Conservation (phyloP, 495 filamentous ascomycete genomes). For the Aspergillus cavernicola region DNA sequence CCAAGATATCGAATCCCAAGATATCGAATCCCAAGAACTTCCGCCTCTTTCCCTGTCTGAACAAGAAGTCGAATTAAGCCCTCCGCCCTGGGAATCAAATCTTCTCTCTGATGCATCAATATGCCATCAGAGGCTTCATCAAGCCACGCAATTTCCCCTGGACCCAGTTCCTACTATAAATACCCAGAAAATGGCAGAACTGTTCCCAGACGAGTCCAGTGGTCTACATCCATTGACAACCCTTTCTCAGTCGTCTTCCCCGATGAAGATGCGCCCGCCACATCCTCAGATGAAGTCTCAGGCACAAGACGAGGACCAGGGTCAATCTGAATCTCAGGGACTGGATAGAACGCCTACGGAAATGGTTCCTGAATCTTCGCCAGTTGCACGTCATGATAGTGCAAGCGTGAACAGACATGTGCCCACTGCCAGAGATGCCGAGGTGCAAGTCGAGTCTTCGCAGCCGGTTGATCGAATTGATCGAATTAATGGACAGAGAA, state of each 20-base stretch:
- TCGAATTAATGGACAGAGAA: too few species aligned
- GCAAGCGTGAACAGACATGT: conserved; percentile 9
- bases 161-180: conserved; percentile 41
- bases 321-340: conserved; percentile 15
- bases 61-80: conserved; percentile 17
- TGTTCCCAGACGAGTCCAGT: conserved; percentile 35
- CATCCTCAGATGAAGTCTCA: conserved; percentile 12
- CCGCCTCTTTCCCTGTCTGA: conserved; percentile 24
- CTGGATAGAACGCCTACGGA: conserved; percentile 26
- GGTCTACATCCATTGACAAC: conserved; percentile 14
- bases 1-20: conserved; percentile 23
- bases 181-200: conserved; percentile 41
- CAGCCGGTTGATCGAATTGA: conserved; percentile 37
- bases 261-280: conserved; percentile 5
- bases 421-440: conserved; percentile 22
- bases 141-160: conserved; percentile 41
- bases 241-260: conserved; percentile 9
- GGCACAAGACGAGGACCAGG: conserved; percentile 24
- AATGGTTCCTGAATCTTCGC: conserved; percentile 43
- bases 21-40: conserved; percentile 34
- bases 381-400: conserved; percentile 18
- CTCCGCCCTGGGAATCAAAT: conserved; percentile 24
- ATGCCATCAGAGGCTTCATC: conserved; percentile 37
- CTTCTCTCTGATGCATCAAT: conserved; percentile 40
- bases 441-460: conserved; percentile 45